Percentiles rank a stretch among this genome's conserved stretches.
Evolutionary conservation across 139 green algal species (phyloP).

Genomic region (Chlorella vulgaris): DNA sequence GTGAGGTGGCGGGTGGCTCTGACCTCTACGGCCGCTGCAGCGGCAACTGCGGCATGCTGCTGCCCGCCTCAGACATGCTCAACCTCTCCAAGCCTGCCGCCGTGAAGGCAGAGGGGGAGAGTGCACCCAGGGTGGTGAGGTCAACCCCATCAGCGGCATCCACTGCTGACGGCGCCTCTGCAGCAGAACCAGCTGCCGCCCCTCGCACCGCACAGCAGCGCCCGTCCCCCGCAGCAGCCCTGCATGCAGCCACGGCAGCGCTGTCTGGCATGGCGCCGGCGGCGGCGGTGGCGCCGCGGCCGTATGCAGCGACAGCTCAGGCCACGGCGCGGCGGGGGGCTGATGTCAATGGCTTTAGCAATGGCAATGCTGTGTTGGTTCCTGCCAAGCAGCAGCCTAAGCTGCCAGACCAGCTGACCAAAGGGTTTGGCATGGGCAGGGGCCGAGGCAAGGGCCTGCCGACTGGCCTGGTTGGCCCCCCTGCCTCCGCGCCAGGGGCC

Average conservation of each 20-base stretch:
- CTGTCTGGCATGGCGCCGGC: background rate
- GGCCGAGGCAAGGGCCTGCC: background rate
- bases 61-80: conserved; percentile 43
- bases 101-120: conserved; percentile 33
- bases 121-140: conserved; percentile 21
- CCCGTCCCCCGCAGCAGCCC: background rate
- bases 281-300: background rate
- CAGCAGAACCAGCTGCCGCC: too few relatives aligned
- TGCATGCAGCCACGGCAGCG: background rate
- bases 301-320: background rate
- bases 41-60: conserved; percentile 42
- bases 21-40: conserved; percentile 56
- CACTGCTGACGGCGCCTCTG: background rate
- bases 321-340: too few relatives aligned
- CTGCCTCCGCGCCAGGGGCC: background rate
- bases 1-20: conserved; percentile 45
- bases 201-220: too few relatives aligned
- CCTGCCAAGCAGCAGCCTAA: conserved; percentile 29
- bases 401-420: conserved; percentile 29
- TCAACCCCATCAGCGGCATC: conserved; percentile 7
- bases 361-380: background rate
- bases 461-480: background rate
- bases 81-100: conserved; percentile 62
- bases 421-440: conserved; percentile 41
- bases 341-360: background rate